A percentile compares a stretch with the other conserved stretches of the same genome.
Conservation (phyloP, 1,284 basidiomycete species). For the Sporisorium reilianum region DNA sequence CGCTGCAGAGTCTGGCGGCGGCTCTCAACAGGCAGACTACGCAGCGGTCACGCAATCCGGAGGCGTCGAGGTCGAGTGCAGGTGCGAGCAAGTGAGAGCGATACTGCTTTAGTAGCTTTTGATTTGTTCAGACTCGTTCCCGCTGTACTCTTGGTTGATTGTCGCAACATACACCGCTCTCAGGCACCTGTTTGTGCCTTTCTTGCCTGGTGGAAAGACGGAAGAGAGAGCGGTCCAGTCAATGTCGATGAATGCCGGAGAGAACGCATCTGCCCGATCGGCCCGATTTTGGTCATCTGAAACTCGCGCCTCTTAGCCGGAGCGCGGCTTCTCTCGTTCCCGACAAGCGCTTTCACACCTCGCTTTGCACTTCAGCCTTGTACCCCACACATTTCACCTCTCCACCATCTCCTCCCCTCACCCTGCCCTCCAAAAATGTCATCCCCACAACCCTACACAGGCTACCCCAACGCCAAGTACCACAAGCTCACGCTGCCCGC, state of each 20-base stretch:
- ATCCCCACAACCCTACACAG: conserved; percentile 46
- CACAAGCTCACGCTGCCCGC: conserved; percentile 58
- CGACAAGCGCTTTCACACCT: background rate
- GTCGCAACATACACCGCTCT: background rate
- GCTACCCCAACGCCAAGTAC: conserved; percentile 39
- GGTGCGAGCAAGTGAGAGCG: background rate
- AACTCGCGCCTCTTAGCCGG: no score
- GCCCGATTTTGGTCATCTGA: background rate
- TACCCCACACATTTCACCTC: background rate
- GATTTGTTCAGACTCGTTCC: no score
- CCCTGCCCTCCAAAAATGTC: conserved; percentile 24
- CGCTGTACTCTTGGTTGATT: no score
- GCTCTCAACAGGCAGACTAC: conserved; percentile 46
- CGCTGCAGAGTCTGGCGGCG: conserved; percentile 39
- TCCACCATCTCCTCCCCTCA: background rate
- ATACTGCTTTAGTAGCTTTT: no score
- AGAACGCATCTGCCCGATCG: background rate
- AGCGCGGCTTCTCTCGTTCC: background rate
- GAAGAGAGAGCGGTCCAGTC: background rate
- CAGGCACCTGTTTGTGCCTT: background rate
- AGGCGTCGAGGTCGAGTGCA: background rate
- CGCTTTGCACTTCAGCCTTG: background rate
- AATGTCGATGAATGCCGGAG: no score
- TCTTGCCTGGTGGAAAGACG: background rate
- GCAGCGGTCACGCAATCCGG: conserved; percentile 31